These are phyloP conservation scores for Verbascum thapsus DNA, from an alignment of 257 asterid species.

Conservation along the genomic window DNA sequence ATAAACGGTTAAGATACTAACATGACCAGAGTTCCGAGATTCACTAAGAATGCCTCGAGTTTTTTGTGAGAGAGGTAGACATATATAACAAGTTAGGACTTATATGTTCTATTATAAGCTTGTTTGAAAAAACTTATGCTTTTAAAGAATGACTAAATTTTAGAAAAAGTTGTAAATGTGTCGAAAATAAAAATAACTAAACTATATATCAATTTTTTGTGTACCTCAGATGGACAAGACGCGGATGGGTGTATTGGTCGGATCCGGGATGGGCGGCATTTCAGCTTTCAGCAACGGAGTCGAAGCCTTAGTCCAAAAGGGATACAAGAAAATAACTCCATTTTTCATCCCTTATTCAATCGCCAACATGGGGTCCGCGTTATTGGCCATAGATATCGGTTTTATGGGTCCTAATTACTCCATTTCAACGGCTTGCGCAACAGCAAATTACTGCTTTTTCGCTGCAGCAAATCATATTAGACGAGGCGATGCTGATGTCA, in stretches of 20 bases:
- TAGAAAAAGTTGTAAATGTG: too few species aligned
- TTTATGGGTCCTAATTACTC: conserved; percentile 39
- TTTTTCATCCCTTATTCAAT: conserved; percentile 32
- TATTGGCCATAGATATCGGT: conserved; percentile 34
- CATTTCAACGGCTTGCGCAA: too few species aligned
- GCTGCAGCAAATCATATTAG: conserved; percentile 35
- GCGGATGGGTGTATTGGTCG: conserved; percentile 33
- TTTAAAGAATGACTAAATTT: too few species aligned
- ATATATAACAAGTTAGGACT: too few species aligned
- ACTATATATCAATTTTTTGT: too few species aligned
- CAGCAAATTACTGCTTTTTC: conserved; percentile 36
- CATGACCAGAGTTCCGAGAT: too few species aligned
- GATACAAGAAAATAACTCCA: conserved; percentile 34
- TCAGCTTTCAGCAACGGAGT: conserved; percentile 28
- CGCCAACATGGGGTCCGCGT: conserved; percentile 34
- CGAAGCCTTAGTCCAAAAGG: conserved; percentile 25
- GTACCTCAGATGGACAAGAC: conserved; percentile 34
- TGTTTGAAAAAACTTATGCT: too few species aligned
- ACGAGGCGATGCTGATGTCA: conserved; percentile 36
- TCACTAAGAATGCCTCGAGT: too few species aligned
- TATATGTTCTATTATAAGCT: too few species aligned
- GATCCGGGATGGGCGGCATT: conserved; percentile 34
- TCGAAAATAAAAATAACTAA: too few species aligned
- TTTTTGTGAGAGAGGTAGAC: too few species aligned
- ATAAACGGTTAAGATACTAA: too few species aligned